These are phyloP conservation scores for Cadophora malorum DNA, from an alignment of 2,329 filamentous ascomycete genomes.

Conservation along the genomic window DNA sequence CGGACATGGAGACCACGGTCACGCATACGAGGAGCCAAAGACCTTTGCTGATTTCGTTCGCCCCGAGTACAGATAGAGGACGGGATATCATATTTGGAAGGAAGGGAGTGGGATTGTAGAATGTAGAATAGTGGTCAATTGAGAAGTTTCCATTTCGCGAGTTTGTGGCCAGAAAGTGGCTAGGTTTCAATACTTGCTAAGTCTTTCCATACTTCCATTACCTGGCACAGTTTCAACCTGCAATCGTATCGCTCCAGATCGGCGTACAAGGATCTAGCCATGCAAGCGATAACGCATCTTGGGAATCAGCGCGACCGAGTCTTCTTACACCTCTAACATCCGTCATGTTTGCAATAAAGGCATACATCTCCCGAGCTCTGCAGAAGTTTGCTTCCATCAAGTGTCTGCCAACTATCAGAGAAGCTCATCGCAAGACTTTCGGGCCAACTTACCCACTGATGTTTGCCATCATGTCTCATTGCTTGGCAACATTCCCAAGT, in stretches of 20 bases:
- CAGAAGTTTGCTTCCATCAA: neutral
- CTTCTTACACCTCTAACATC: neutral
- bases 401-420: neutral
- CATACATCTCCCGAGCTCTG: neutral
- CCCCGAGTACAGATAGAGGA: conserved; percentile 84
- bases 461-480: neutral
- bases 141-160: conserved; percentile 22
- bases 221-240: too few species aligned
- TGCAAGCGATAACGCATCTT: neutral
- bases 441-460: neutral
- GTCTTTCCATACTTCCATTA: neutral
- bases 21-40: conserved; percentile 82
- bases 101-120: conserved; percentile 9
- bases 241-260: neutral
- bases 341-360: neutral
- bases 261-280: neutral
- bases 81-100: conserved; percentile 9
- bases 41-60: conserved; percentile 96
- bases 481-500: conserved; percentile 6
- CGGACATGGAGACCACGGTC: conserved; percentile 60
- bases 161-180: neutral
- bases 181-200: neutral
- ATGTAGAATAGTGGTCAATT: conserved; percentile 34
- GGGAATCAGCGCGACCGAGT: neutral
- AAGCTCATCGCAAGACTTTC: neutral